phyloP scores from a whole-genome alignment of 1,284 basidiomycete species.

The Inonotus obliquus region DNA sequence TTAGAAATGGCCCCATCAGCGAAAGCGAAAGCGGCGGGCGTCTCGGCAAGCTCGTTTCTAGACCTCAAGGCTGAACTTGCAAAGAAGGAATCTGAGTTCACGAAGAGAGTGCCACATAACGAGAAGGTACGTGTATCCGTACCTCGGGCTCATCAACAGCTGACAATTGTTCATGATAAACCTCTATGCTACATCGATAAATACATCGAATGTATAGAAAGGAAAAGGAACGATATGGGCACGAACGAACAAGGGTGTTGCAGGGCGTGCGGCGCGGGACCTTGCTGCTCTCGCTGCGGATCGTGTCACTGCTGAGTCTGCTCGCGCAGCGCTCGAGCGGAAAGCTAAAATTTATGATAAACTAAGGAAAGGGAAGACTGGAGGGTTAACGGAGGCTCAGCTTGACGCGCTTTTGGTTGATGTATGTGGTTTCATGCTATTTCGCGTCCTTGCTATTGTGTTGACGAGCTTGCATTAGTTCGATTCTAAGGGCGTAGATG shows the following conservation, averaged over 20 bases:
- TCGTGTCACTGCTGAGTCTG: conserved; percentile 64
- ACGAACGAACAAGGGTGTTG: conserved; percentile 67
- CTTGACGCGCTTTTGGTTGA: conserved; percentile 77
- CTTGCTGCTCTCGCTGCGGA: conserved; percentile 60
- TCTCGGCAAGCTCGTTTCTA: conserved; percentile 68
- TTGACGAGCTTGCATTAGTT: conserved; percentile 46
- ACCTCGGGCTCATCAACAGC: not conserved
- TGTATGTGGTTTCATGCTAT: conserved; percentile 47
- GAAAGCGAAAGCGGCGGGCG: conserved; percentile 62
- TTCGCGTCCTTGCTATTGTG: not conserved
- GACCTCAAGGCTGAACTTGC: conserved; percentile 72
- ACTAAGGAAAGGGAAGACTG: conserved; percentile 74
- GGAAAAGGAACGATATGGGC: conserved; percentile 73
- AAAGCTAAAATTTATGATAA: conserved; percentile 85
- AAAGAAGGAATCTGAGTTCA: conserved; percentile 61
- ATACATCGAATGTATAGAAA: not conserved
- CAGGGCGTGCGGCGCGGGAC: conserved; percentile 56
- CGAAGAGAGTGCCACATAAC: conserved; percentile 54
- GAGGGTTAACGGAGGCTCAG: conserved; percentile 74
- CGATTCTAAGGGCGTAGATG: conserved; percentile 55
- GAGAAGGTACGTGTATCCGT: conserved; percentile 49
- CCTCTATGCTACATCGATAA: not conserved
- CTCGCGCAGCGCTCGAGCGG: conserved; percentile 63
- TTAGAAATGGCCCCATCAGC: conserved; percentile 19
- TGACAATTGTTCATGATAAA: no score